These are phyloP conservation scores for Xeromyces bisporus DNA, from an alignment of 495 filamentous ascomycete species.

Conservation along the genomic window DNA sequence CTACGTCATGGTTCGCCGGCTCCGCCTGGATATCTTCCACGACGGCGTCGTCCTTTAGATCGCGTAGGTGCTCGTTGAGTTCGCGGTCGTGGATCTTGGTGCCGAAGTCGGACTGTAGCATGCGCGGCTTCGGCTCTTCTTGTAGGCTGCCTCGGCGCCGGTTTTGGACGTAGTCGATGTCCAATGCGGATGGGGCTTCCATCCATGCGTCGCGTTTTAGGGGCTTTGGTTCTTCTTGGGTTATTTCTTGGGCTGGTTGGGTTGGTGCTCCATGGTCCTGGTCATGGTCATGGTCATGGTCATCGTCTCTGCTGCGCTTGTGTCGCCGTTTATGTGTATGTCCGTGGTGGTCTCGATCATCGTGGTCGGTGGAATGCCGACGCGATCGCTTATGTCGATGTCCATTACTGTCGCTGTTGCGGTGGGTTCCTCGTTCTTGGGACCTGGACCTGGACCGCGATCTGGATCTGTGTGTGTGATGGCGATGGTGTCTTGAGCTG, in stretches of 20 bases:
- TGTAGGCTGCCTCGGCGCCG: slow-evolving; percentile 27
- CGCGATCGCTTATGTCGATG: slow-evolving; percentile 40
- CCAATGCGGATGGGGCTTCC: slow-evolving; percentile 65
- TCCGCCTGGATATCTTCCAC: slow-evolving; percentile 34
- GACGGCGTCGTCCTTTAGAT: slow-evolving; percentile 39
- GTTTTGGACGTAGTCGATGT: slow-evolving; percentile 72
- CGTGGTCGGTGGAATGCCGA: slow-evolving; percentile 22
- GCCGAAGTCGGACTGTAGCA: slow-evolving; percentile 48
- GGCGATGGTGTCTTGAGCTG: slow-evolving; percentile 21
- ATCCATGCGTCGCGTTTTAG: slow-evolving; percentile 80
- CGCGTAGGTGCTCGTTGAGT: slow-evolving; percentile 55
- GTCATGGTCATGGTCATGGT: slow-evolving; percentile 6
- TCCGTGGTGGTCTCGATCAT: slow-evolving; percentile 19
- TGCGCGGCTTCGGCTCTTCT: slow-evolving; percentile 24
- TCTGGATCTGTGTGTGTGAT: slow-evolving; percentile 27
- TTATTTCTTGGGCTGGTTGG: slow-evolving; percentile 9
- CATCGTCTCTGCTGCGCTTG: slow-evolving; percentile 13
- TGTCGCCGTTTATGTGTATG: slow-evolving; percentile 20
- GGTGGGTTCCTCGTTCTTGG: slow-evolving; percentile 17
- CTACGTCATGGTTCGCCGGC: slow-evolving; percentile 43
- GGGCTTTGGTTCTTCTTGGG: slow-evolving; percentile 20
- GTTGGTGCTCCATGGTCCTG: too few species aligned
- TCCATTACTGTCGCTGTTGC: slow-evolving; percentile 22
- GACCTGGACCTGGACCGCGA: slow-evolving; percentile 28
- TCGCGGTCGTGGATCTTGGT: slow-evolving; percentile 69